Conservation (phyloP, 768 basidiomycete species). For the Boletus huronensis region DNA sequence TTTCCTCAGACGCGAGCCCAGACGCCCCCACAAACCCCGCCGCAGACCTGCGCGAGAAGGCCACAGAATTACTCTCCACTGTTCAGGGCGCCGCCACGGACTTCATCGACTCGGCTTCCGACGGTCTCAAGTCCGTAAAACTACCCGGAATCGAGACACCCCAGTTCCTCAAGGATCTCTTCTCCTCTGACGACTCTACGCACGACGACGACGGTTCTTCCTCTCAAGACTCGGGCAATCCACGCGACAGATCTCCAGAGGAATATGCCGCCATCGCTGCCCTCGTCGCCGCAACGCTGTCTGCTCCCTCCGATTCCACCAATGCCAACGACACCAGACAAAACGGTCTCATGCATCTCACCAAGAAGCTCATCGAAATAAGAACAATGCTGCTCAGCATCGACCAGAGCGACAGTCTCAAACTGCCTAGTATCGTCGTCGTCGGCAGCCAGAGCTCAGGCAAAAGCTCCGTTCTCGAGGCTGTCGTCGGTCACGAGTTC, state of each 20-base stretch:
- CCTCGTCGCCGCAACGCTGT: constrained; percentile 73
- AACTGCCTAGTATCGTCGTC: constrained; percentile 95
- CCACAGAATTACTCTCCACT: constrained; percentile 60
- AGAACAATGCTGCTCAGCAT: constrained; percentile 91
- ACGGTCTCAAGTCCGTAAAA: constrained; percentile 59
- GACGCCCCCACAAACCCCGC: not conserved
- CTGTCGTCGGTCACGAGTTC: constrained; percentile 97
- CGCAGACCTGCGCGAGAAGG: constrained; percentile 67
- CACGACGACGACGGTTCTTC: constrained; percentile 32
- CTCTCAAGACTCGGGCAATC: constrained; percentile 36
- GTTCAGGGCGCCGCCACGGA: constrained; percentile 61
- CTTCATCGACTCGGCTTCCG: constrained; percentile 69
- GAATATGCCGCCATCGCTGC: constrained; percentile 68
- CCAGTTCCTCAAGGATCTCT: constrained; percentile 68
- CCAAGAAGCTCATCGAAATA: constrained; percentile 94
- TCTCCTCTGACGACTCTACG: constrained; percentile 33
- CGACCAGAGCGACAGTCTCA: constrained; percentile 92
- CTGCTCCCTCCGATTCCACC: constrained; percentile 63
- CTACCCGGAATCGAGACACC: constrained; percentile 54
- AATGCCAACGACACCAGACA: constrained; percentile 40
- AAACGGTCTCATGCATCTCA: constrained; percentile 91
- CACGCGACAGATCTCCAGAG: constrained; percentile 42
- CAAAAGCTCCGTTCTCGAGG: constrained; percentile 95
- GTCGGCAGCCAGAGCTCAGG: constrained; percentile 98
- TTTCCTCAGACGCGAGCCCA: constrained; percentile 25